These are phyloP conservation scores for Neurospora terricola DNA, from an alignment of 495 filamentous ascomycete genomes.

Conservation along the genomic window DNA sequence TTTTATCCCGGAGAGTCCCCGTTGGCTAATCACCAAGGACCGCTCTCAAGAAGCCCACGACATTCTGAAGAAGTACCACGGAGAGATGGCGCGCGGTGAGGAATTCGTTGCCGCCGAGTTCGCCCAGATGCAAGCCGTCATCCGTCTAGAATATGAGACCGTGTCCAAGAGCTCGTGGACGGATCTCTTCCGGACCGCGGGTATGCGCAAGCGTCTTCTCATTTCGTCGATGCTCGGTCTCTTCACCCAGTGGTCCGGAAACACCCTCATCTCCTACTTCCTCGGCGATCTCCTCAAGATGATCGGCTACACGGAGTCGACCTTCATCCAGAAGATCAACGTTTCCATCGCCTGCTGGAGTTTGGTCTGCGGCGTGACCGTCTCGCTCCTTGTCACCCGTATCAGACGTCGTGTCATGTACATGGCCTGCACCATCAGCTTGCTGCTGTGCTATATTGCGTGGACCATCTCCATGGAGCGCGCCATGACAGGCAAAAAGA, in stretches of 20 bases:
- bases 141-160: constrained; percentile 44
- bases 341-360: constrained; percentile 50
- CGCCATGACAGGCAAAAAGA: constrained; percentile 29
- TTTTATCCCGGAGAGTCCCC: constrained; percentile 50
- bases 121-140: constrained; percentile 49
- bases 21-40: constrained; percentile 52
- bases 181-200: constrained; percentile 43
- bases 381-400: constrained; percentile 41
- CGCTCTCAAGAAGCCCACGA: constrained; percentile 45
- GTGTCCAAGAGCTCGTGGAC: constrained; percentile 42
- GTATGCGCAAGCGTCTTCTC: constrained; percentile 47
- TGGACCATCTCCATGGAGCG: constrained; percentile 52
- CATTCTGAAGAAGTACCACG: constrained; percentile 52
- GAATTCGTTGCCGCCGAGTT: constrained; percentile 52
- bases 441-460: constrained; percentile 46
- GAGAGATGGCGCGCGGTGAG: constrained; percentile 44
- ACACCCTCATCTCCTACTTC: constrained; percentile 54
- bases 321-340: constrained; percentile 47
- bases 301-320: constrained; percentile 40
- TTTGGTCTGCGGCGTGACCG: constrained; percentile 39
- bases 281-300: constrained; percentile 40
- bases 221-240: constrained; percentile 48
- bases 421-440: constrained; percentile 39
- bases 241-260: constrained; percentile 58
- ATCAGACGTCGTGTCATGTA: constrained; percentile 52